phyloP scores from a whole-genome alignment of 306 rosid species.

The Acmispon strigosus region DNA sequence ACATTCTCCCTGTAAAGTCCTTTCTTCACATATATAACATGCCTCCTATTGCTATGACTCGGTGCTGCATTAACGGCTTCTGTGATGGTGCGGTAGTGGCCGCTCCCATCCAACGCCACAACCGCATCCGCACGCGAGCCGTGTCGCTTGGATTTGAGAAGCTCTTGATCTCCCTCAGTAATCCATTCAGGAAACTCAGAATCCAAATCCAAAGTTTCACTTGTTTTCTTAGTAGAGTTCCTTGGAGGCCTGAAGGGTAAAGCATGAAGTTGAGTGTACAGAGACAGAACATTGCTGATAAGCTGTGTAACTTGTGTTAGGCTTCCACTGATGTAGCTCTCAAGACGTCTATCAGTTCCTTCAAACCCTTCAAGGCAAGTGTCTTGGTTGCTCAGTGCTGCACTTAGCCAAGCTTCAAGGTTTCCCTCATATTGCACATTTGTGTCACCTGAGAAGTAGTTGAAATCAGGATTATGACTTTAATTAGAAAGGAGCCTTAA shows the following conservation, averaged over 20 bases:
- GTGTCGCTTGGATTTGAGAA: slow-evolving; percentile 36
- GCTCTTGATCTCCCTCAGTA: slow-evolving; percentile 50
- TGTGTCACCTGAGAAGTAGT: slow-evolving; percentile 19
- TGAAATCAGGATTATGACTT: too few relatives aligned
- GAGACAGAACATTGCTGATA: slow-evolving; percentile 61
- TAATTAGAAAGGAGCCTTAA: too few relatives aligned
- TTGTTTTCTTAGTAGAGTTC: not conserved
- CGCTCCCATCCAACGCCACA: slow-evolving; percentile 86
- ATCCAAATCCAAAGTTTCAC: not conserved
- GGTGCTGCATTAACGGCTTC: slow-evolving; percentile 88
- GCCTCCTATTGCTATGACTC: slow-evolving; percentile 44
- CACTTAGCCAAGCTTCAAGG: slow-evolving; percentile 90
- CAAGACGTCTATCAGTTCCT: slow-evolving; percentile 73
- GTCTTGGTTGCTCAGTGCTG: slow-evolving; percentile 93
- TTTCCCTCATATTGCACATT: slow-evolving; percentile 47
- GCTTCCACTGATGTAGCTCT: slow-evolving; percentile 69
- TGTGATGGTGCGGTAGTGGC: slow-evolving; percentile 50
- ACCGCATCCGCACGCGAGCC: slow-evolving; percentile 38
- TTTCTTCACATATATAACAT: slow-evolving; percentile 60
- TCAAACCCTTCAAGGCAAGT: slow-evolving; percentile 96
- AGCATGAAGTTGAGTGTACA: slow-evolving; percentile 64
- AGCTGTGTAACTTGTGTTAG: slow-evolving; percentile 76
- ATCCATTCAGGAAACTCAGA: slow-evolving; percentile 64
- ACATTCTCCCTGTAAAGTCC: slow-evolving; percentile 76
- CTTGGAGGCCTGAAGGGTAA: slow-evolving; percentile 53